These are phyloP conservation scores for Xylona heveae DNA, from an alignment of 495 filamentous ascomycete genomes.

Conservation along the genomic window DNA sequence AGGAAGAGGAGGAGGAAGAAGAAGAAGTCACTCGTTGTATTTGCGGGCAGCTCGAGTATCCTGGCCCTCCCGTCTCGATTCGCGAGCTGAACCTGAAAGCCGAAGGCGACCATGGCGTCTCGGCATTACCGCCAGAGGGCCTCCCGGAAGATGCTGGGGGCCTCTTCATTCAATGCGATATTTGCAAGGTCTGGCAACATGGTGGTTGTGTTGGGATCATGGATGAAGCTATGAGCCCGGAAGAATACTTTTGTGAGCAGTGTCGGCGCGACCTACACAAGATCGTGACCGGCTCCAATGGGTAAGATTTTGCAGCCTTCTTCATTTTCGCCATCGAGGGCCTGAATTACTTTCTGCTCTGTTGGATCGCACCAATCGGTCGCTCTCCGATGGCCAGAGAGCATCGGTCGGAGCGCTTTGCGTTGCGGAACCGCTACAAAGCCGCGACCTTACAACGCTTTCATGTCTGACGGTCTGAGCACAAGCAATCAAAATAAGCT, in stretches of 20 bases:
- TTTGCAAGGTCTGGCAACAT: conserved; percentile 97
- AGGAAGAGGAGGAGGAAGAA: conserved; percentile 53
- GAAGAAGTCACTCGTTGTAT: conserved; percentile 90
- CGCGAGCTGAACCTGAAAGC: conserved; percentile 33
- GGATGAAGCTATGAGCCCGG: conserved; percentile 74
- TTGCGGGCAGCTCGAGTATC: conserved; percentile 86
- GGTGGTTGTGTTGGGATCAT: conserved; percentile 95
- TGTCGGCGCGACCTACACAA: conserved; percentile 83
- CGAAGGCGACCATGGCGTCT: conserved; percentile 23
- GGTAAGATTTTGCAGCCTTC: conserved; percentile 37
- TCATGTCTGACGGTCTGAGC: conserved; percentile 3
- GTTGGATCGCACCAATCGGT: neutral
- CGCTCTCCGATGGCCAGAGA: too few relatives aligned
- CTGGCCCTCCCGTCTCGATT: conserved; percentile 50
- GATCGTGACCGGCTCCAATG: conserved; percentile 56
- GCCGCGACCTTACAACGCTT: neutral
- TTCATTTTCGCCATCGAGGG: too few relatives aligned
- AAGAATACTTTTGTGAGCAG: conserved; percentile 94
- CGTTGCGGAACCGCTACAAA: too few relatives aligned
- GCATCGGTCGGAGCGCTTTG: too few relatives aligned
- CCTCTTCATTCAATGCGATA: conserved; percentile 95
- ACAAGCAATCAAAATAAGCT: conserved; percentile 8
- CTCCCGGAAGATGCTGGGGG: conserved; percentile 73
- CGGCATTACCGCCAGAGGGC: conserved; percentile 36
- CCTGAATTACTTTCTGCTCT: neutral